Conservation (phyloP, 2,329 filamentous ascomycete genomes). For the Colletotrichum lini region DNA sequence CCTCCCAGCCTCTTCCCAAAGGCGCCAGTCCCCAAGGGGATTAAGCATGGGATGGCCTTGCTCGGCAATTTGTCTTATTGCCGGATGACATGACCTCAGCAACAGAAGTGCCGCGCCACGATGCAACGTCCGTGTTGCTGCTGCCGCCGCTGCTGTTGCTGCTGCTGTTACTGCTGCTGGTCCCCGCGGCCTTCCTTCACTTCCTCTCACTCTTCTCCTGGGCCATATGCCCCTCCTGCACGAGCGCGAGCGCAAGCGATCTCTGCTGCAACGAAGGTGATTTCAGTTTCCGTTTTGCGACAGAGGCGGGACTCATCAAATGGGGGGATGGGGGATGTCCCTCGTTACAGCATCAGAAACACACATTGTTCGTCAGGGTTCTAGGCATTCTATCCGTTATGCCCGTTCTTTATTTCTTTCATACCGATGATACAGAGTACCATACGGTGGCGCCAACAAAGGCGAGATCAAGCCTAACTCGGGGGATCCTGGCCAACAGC, state of each 20-base stretch:
- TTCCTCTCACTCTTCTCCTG: neutral
- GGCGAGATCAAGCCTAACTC: neutral
- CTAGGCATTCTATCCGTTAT: neutral
- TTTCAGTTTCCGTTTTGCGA: slow-evolving; percentile 27
- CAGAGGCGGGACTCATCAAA: neutral
- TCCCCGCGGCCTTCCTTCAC: neutral
- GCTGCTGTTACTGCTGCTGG: neutral
- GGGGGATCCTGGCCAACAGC: neutral
- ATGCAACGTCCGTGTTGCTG: slow-evolving; percentile 36
- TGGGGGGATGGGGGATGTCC: neutral
- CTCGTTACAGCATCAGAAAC: slow-evolving; percentile 18
- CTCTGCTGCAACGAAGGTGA: slow-evolving; percentile 24
- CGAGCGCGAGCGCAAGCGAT: slow-evolving; percentile 22
- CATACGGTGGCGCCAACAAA: neutral
- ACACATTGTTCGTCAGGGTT: neutral
- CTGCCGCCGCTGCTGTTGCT: slow-evolving; percentile 11
- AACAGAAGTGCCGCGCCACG: slow-evolving; percentile 30
- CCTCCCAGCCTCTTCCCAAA: neutral
- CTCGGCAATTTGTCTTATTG: slow-evolving; percentile 29
- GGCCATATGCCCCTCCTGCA: slow-evolving; percentile 4
- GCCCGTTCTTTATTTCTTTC: neutral
- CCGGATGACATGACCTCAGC: slow-evolving; percentile 38
- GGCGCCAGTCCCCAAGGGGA: neutral
- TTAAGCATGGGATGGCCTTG: slow-evolving; percentile 34
- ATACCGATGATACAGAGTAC: neutral